Base-by-base conservation (phyloP, 495 filamentous ascomycete genomes). In the Hypoxylon rickii region DNA sequence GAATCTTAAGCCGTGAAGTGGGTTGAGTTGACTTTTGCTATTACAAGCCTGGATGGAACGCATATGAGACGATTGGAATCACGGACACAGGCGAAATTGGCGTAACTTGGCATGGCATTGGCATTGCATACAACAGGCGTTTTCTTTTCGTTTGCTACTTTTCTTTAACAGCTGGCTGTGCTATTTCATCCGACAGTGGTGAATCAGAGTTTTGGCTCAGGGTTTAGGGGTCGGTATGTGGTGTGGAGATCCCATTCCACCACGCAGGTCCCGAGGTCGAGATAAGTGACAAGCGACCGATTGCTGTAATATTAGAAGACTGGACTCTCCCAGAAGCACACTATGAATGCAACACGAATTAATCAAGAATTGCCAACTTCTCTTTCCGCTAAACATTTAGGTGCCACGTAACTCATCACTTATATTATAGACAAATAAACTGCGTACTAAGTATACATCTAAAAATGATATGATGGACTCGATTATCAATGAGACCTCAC, bases 1-100 rank as follows among this genome's bases (percentile, higher is more conserved):
- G 63, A 79, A 79, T 51, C 39, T 72, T 19, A 55, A 50, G 22
- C 69, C 71, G 1, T 72, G 32, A 65, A 21, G 16, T 2, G 17
- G 42, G 12, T 20, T 29, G 32, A 10, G 24, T 4, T 29, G 24
- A 10, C 4, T 29, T 29, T 29, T 29, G 24, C n/a, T n/a, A n/a
- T 36, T 16, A 39, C 16, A 24, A 24, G 37, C 42, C n/a, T 3
- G 32, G 37, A 39, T 12, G 24, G 4, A 29, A 4, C 24, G 24
- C 10, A 29, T 29, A 29, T 29, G 4, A 29, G 24, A 10, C 10
- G 24, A 4, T 10, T 29, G 10, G 4, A 29, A 29, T 4, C 10
- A 10, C 4, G 10, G 24, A 10, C 24, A 29, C 4, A 4, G 24
- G 24, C 24, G 24, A 29, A 29, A 37, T 22, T 45, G 41, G 26